Conservation (phyloP, 2,329 filamentous ascomycete species). For the Penicillium sp. region DNA sequence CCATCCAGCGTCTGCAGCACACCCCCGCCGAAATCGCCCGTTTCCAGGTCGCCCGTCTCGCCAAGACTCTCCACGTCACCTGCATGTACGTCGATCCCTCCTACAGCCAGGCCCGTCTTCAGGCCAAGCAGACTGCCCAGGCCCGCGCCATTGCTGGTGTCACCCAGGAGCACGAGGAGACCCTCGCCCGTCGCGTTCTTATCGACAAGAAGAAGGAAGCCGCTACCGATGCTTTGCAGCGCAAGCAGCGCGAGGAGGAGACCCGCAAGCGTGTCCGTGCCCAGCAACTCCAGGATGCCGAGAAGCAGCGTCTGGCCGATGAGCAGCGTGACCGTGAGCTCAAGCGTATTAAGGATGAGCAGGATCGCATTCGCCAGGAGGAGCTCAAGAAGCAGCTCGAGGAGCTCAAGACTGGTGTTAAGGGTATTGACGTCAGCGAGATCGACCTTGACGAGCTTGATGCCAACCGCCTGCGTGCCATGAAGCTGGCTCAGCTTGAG, state of each 20-base stretch:
- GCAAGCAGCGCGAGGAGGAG: constrained; percentile 89
- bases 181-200: constrained; percentile 78
- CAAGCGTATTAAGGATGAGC: constrained; percentile 80
- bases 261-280: constrained; percentile 82
- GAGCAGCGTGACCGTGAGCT: constrained; percentile 90
- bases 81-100: constrained; percentile 93
- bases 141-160: constrained; percentile 80
- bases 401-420: constrained; percentile 85
- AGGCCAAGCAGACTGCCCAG: constrained; percentile 76
- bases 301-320: constrained; percentile 82
- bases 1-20: constrained; percentile 92
- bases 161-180: constrained; percentile 87
- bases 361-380: constrained; percentile 84
- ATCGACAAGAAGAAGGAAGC: constrained; percentile 98
- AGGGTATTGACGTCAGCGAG: constrained; percentile 72
- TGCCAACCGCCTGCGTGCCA: constrained; percentile 82
- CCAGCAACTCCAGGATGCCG: constrained; percentile 84
- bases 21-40: constrained; percentile 97
- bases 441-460: constrained; percentile 80
- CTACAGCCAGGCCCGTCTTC: constrained; percentile 77
- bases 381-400: constrained; percentile 90
- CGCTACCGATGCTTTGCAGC: constrained; percentile 82
- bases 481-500: constrained; percentile 94
- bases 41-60: constrained; percentile 86
- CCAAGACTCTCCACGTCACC: constrained; percentile 86